Base-by-base conservation (phyloP, 139 green algal genomes). In the Chara braunii region DNA sequence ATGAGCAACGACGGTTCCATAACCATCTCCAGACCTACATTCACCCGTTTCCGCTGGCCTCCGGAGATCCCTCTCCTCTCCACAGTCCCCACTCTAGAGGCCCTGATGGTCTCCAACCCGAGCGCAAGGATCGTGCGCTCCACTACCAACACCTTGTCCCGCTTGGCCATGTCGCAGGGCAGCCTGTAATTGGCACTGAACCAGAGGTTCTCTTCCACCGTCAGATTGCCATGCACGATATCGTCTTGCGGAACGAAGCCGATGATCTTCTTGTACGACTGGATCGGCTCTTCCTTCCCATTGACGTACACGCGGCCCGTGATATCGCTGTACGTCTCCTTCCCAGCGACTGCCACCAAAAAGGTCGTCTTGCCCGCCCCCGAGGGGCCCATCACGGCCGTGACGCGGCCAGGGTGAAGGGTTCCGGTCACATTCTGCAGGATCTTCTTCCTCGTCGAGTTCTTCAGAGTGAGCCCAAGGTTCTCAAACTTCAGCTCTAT, bases 1-100 rank as follows among this genome's bases (percentile, higher is more conserved):
- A 91, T 86, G 26, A 92, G 74, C 43, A 70, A 22, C n/a, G 56
- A 85, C 6, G 93, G 93, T 75, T 96, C 88, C 71, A 89, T 95
- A 0, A 98, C 81, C 43, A 99, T 85, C 77, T 96, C 92, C 45
- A 85, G 80, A 0, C 83, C 89, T 32, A 93, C 85, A 31, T 82
- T 89, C 7, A 89, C 81, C 14, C 93, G 83, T 84, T 98, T 98
- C 62, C 87, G 82, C 79, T 99, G 89, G 0, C 93, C 93, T 4
- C 91, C 93, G 5, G 59, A 72, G 22, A 75, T 72, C 1, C 67
- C 67, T 14, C 63, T 34, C 0, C 3, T 2, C 43, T 52, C 3
- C 24, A 12, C 33, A 18, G 18, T 48, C 18, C 40, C 40, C 40
- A 48, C n/a, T n/a, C n/a, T n/a, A n/a, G 40, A 29, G 24, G 22